phyloP scores from a whole-genome alignment of 2,329 filamentous ascomycete genomes.

The Pseudogymnoascus sp. region DNA sequence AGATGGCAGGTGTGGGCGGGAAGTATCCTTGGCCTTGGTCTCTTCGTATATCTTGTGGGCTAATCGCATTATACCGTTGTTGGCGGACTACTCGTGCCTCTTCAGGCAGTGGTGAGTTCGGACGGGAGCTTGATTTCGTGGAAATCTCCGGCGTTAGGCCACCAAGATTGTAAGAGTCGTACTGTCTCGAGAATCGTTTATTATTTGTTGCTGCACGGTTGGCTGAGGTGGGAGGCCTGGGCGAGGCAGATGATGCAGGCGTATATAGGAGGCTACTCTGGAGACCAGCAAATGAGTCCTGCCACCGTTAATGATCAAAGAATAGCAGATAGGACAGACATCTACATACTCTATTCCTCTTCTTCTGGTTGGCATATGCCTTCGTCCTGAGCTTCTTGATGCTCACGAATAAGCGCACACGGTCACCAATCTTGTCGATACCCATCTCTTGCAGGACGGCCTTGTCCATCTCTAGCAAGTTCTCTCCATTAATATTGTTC shows the following conservation, averaged over 20 bases:
- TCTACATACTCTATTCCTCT: conserved; percentile 70
- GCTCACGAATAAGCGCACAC: conserved; percentile 80
- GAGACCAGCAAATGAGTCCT: conserved; percentile 80
- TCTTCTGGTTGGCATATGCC: conserved; percentile 70
- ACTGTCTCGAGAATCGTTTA: conserved; percentile 60
- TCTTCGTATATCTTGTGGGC: conserved; percentile 50
- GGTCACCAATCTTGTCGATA: conserved; percentile 94
- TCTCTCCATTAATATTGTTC: conserved; percentile 97
- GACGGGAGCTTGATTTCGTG: conserved; percentile 57
- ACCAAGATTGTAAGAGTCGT: conserved; percentile 16
- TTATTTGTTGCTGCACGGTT: conserved; percentile 43
- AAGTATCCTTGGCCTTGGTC: conserved; percentile 48
- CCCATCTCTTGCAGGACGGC: conserved; percentile 95
- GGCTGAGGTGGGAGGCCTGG: conserved; percentile 53
- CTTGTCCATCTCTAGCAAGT: conserved; percentile 94
- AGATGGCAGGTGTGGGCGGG: conserved; percentile 41
- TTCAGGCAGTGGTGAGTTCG: conserved; percentile 55
- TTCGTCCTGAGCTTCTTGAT: conserved; percentile 78
- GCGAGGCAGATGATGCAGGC: conserved; percentile 58
- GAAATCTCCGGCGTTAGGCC: conserved; percentile 32
- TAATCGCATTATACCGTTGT: conserved; percentile 54
- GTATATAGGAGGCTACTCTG: conserved; percentile 55
- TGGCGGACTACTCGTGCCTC: conserved; percentile 24
- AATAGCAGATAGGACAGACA: background rate
- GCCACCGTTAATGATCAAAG: conserved; percentile 21